Conservation (phyloP, 768 basidiomycete genomes). For the Agrocybe praecox region DNA sequence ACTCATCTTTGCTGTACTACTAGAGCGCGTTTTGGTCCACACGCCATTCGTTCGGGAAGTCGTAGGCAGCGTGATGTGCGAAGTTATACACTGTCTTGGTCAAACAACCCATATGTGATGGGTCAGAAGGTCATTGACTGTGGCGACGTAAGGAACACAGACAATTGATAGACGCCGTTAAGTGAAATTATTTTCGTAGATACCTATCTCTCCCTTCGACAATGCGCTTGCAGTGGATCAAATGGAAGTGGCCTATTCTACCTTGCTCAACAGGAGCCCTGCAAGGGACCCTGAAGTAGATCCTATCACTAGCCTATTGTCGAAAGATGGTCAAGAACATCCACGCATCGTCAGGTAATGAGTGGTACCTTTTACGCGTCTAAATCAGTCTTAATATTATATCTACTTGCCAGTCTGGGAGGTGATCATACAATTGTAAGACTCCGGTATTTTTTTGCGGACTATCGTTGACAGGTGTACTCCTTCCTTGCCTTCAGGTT, state of each 20-base stretch:
- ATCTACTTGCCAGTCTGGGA: constrained; percentile 55
- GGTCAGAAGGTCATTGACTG: constrained; percentile 75
- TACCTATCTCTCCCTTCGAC: constrained; percentile 81
- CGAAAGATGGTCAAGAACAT: constrained; percentile 63
- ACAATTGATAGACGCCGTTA: neutral
- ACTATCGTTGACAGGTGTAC: constrained; percentile 46
- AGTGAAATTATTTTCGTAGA: constrained; percentile 35
- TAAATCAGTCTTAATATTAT: neutral
- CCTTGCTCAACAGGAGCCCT: constrained; percentile 63
- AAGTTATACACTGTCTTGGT: constrained; percentile 77
- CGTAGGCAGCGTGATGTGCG: constrained; percentile 58
- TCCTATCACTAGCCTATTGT: constrained; percentile 38
- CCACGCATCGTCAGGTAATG: constrained; percentile 71
- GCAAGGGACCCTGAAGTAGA: constrained; percentile 38
- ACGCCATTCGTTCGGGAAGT: constrained; percentile 81
- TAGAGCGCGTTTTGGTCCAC: constrained; percentile 88
- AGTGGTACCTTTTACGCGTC: neutral
- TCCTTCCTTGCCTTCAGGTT: constrained; percentile 47
- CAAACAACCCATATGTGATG: constrained; percentile 60
- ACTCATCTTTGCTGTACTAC: neutral
- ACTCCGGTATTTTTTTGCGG: constrained; percentile 20
- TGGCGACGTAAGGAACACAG: constrained; percentile 64
- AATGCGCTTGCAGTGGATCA: constrained; percentile 84
- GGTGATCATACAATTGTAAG: constrained; percentile 87
- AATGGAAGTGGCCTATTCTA: constrained; percentile 84